Percentiles rank a stretch among this genome's conserved stretches.
Evolutionary conservation across 495 filamentous ascomycete genomes (phyloP).

Genomic region (Immersiella caudata): DNA sequence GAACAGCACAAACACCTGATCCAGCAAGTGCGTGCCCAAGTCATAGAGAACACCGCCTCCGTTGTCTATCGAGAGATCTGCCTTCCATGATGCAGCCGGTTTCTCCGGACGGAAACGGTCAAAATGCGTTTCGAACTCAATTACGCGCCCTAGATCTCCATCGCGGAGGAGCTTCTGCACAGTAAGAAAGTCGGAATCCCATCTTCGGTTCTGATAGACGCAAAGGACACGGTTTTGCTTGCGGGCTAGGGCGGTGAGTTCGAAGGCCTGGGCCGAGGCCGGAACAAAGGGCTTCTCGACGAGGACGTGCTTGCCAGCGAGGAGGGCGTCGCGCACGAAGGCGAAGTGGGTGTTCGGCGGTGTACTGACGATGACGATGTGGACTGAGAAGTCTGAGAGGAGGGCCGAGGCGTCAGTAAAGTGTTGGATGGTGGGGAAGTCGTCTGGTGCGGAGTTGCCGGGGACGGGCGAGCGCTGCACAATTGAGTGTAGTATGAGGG

Average conservation of each 20-base stretch:
- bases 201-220: conserved; percentile 89
- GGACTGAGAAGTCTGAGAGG: conserved; percentile 64
- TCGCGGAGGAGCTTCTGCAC: conserved; percentile 63
- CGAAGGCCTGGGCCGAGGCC: conserved; percentile 68
- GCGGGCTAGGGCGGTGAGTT: conserved; percentile 67
- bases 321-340: conserved; percentile 66
- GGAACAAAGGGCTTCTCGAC: conserved; percentile 91
- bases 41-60: conserved; percentile 80
- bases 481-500: conserved; percentile 72
- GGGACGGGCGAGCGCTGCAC: conserved; percentile 64
- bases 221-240: conserved; percentile 65
- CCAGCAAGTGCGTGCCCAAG: conserved; percentile 80
- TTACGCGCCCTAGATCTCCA: conserved; percentile 64
- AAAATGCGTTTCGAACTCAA: conserved; percentile 80
- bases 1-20: conserved; percentile 79
- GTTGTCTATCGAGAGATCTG: conserved; percentile 56
- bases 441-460: conserved; percentile 66
- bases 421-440: conserved; percentile 67
- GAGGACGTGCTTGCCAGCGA: conserved; percentile 79
- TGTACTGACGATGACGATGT: conserved; percentile 76
- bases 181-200: conserved; percentile 83
- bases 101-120: conserved; percentile 71
- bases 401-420: conserved; percentile 64
- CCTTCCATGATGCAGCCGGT: conserved; percentile 68
- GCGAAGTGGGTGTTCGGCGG: conserved; percentile 74